A percentile compares a stretch with the other conserved stretches of the same genome.
Evolutionary conservation across 176 grass and related monocot genomes (phyloP).

Genomic region (Zoysia pacifica): DNA sequence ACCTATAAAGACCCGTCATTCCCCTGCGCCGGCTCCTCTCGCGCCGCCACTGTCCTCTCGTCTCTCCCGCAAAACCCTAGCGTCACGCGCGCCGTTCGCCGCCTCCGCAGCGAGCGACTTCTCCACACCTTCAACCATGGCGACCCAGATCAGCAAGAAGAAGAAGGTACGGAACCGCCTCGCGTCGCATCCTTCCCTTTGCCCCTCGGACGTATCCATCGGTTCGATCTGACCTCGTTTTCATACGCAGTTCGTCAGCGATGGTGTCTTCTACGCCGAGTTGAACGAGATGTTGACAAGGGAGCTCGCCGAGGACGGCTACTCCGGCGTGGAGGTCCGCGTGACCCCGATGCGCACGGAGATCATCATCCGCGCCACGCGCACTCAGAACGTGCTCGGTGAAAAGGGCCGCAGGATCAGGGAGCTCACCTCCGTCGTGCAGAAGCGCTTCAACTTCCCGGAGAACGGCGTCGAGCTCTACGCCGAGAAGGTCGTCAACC

Average conservation of each 20-base stretch:
- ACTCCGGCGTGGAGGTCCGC: slow-evolving; percentile 76
- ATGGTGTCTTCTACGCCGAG: slow-evolving; percentile 82
- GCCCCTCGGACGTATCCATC: not conserved
- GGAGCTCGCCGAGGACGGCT: slow-evolving; percentile 77
- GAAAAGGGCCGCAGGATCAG: slow-evolving; percentile 81
- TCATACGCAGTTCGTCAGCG: slow-evolving; percentile 58
- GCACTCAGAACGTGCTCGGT: slow-evolving; percentile 83
- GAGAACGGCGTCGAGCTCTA: slow-evolving; percentile 80
- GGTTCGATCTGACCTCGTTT: slow-evolving; percentile 19
- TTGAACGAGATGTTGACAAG: slow-evolving; percentile 80
- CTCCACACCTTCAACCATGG: slow-evolving; percentile 50
- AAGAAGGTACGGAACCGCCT: slow-evolving; percentile 59
- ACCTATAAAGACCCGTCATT: not conserved
- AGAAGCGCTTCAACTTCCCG: slow-evolving; percentile 84
- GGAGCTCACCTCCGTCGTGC: slow-evolving; percentile 77
- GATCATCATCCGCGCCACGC: slow-evolving; percentile 80
- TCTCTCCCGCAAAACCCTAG: slow-evolving; percentile 38
- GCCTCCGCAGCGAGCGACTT: slow-evolving; percentile 22
- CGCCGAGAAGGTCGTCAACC: slow-evolving; percentile 80
- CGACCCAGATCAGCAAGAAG: slow-evolving; percentile 94
- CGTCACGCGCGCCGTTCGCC: slow-evolving; percentile 3
- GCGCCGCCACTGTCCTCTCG: slow-evolving; percentile 40
- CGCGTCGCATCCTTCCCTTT: fast-evolving
- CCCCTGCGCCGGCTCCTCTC: not conserved
- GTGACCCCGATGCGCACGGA: slow-evolving; percentile 83